Evolutionary conservation across 495 filamentous ascomycete species (phyloP).

Genomic region (Acidomyces sp.): DNA sequence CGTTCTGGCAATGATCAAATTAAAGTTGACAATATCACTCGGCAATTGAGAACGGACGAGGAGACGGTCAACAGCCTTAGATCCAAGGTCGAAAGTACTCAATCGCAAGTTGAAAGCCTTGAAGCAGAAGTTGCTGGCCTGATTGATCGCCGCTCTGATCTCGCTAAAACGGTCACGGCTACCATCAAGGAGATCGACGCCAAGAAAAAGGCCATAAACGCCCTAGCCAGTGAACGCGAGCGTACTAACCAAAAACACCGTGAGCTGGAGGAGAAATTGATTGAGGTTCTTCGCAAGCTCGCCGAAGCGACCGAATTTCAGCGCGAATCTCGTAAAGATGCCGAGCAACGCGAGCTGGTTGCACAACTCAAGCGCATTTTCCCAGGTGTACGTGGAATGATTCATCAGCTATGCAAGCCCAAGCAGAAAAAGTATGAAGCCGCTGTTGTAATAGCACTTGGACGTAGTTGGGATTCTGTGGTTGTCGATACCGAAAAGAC

Average conservation of each 20-base stretch:
- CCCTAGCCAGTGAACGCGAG: conserved; percentile 69
- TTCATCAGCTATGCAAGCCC: conserved; percentile 86
- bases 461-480: conserved; percentile 83
- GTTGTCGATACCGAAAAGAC: conserved; percentile 95
- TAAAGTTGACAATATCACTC: conserved; percentile 68
- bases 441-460: conserved; percentile 82
- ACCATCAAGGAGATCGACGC: conserved; percentile 62
- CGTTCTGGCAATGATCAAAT: conserved; percentile 70
- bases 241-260: conserved; percentile 64
- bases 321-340: conserved; percentile 71
- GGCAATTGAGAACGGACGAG: conserved; percentile 78
- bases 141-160: conserved; percentile 48
- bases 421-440: conserved; percentile 93
- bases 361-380: conserved; percentile 79
- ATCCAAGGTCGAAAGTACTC: conserved; percentile 65
- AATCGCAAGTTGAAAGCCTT: conserved; percentile 59
- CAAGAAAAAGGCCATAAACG: conserved; percentile 85
- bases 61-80: conserved; percentile 75
- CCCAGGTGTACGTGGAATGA: conserved; percentile 76
- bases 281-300: conserved; percentile 63
- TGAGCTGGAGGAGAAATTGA: conserved; percentile 82
- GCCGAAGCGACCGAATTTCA: conserved; percentile 69
- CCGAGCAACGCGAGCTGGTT: conserved; percentile 62
- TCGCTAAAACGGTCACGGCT: conserved; percentile 48
- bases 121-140: conserved; percentile 59